Evolutionary conservation across 805 yeast genomes (phyloP), one percentile per base, ranked within the genome.

Genomic region (Candida ponderosae): DNA sequence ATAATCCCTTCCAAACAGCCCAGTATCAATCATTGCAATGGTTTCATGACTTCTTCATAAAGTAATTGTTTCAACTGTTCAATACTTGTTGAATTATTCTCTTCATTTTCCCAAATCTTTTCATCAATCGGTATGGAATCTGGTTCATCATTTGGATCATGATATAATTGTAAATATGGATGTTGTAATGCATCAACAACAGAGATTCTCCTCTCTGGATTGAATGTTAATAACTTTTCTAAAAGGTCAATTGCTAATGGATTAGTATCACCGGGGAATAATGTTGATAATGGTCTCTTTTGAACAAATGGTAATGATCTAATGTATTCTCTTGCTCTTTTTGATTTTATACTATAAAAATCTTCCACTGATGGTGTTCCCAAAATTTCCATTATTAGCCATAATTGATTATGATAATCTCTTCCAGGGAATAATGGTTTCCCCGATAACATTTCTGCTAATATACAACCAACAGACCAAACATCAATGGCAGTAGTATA

Each of bases 391-490:
- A 82, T 68, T 6, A 82, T 82, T 18, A 81, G 61, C 59, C 76
- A 63, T 42, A 79, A 57, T 54, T 78, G 95, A 51, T 80, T 76
- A 36, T 74, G 73, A 53, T 79, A 82, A 55, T 82, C 89, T 38
- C 74, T 70, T 1, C 93, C 93, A 0, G 90, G 90, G 48, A 83
- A 77, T 8, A 83, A 55, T 0, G 90, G 88, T 41, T 68, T 69
- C 31, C 59, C 59, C 28, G 64, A 58, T 7, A 78, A 63, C 68
- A 82, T 64, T 54, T 83, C 93, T 0, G 84, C 89, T 24, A 83
- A 51, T 26, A 83, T 80, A 52, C 90, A 82, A 0, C 90, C 93
- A 30, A 81, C 78, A 0, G 87, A 77, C 93, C 93, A 83, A 14
- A 82, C 66, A 52, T 83, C 93, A 41, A 83, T 79, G 1, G 88